Evolutionary conservation across 768 basidiomycete species (phyloP).

Genomic region (Boletus bicolor): DNA sequence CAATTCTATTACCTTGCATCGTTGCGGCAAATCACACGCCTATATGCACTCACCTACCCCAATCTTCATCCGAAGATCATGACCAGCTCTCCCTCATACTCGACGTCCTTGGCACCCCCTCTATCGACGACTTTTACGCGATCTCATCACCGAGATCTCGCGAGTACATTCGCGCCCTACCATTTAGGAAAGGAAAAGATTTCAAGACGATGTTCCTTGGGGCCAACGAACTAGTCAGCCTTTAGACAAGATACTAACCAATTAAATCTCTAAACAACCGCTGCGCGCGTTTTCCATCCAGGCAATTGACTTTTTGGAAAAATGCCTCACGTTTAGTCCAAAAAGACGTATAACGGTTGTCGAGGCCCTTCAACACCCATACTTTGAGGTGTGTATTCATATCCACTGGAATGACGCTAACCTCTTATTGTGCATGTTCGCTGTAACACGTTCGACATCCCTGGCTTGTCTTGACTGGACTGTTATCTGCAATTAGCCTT

Average conservation of each 20-base stretch:
- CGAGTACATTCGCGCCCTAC: constrained; percentile 86
- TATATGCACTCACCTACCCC: neutral
- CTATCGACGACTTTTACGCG: constrained; percentile 92
- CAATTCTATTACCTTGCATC: neutral
- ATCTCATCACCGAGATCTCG: constrained; percentile 78
- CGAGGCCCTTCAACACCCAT: constrained; percentile 86
- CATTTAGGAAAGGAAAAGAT: constrained; percentile 77
- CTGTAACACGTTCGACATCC: neutral
- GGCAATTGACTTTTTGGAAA: constrained; percentile 77
- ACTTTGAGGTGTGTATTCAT: constrained; percentile 60
- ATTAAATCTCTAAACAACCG: neutral
- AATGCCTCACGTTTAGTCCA: constrained; percentile 82
- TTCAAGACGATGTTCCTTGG: constrained; percentile 70
- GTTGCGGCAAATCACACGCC: neutral
- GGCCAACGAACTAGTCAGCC: constrained; percentile 60
- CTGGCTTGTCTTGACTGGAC: neutral
- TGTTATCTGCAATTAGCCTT: constrained; percentile 49
- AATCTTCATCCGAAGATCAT: constrained; percentile 55
- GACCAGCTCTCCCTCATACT: constrained; percentile 91
- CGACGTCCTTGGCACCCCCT: constrained; percentile 88
- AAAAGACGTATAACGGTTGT: constrained; percentile 85
- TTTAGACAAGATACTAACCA: neutral
- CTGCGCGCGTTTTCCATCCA: constrained; percentile 17
- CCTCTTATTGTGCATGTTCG: neutral
- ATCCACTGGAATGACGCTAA: neutral